A percentile compares a stretch with the other conserved stretches of the same genome.
Evolutionary conservation across 2,329 filamentous ascomycete species (phyloP).

Genomic region (Truncatella angustata): DNA sequence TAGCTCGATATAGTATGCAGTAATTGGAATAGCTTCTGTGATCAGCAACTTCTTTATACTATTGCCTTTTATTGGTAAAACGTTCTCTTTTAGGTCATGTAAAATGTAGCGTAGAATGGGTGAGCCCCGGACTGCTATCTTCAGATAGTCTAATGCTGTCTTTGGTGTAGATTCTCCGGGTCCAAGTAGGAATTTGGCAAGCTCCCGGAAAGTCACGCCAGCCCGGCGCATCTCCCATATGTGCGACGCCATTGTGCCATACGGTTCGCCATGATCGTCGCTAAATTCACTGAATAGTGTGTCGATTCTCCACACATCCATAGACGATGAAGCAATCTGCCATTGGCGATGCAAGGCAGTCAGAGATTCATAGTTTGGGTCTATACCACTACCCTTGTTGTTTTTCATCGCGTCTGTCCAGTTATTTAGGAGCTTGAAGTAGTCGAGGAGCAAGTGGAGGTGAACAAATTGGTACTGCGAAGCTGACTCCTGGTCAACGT

Average conservation of each 20-base stretch:
- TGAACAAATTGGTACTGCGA: conserved; percentile 21
- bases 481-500: conserved; percentile 13
- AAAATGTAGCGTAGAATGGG: conserved; percentile 26
- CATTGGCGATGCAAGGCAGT: conserved; percentile 13
- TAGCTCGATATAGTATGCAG: conserved; percentile 29
- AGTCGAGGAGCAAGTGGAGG: conserved; percentile 17
- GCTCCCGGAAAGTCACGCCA: conserved; percentile 16
- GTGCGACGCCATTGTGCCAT: conserved; percentile 14
- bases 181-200: conserved; percentile 19
- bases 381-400: background rate
- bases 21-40: conserved; percentile 21
- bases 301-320: conserved; percentile 23
- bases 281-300: conserved; percentile 14
- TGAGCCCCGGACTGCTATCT: conserved; percentile 21
- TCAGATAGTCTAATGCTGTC: conserved; percentile 20
- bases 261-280: conserved; percentile 12
- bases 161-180: conserved; percentile 12
- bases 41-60: conserved; percentile 28
- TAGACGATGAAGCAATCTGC: conserved; percentile 23
- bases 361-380: conserved; percentile 2
- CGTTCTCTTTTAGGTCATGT: conserved; percentile 20
- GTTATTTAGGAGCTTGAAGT: conserved; percentile 16
- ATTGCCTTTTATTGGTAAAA: conserved; percentile 13
- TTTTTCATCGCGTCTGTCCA: conserved; percentile 9
- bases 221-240: conserved; percentile 20